Evolutionary conservation across 495 filamentous ascomycete genomes (phyloP).

Genomic region (Hypomontagnella monticulosa): DNA sequence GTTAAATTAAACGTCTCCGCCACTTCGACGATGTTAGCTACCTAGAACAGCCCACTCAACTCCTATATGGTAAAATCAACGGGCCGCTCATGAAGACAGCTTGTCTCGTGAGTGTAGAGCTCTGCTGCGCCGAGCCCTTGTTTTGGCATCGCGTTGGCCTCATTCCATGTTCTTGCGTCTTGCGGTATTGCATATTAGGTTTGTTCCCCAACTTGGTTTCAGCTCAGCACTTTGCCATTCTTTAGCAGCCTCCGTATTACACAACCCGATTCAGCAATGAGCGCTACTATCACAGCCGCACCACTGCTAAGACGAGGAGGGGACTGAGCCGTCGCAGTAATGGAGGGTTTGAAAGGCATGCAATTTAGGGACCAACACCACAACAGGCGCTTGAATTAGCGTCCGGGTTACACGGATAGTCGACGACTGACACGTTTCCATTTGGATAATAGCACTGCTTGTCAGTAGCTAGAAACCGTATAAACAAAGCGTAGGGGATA

Average conservation of each 20-base stretch:
- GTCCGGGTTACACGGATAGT: neutral
- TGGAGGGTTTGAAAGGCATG: neutral
- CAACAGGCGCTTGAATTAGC: constrained; percentile 1
- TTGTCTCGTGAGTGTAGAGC: neutral
- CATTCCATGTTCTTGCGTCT: neutral
- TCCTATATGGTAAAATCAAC: neutral
- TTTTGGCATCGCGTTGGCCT: neutral
- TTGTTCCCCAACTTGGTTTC: neutral
- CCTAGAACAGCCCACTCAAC: neutral
- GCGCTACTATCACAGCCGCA: neutral
- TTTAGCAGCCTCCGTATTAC: neutral
- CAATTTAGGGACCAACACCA: neutral
- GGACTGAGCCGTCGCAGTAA: neutral
- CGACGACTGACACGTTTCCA: neutral
- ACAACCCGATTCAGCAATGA: neutral
- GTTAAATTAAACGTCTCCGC: too few relatives aligned
- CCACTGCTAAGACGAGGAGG: neutral
- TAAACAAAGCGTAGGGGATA: neutral
- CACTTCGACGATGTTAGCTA: too few relatives aligned
- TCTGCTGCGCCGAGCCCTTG: neutral
- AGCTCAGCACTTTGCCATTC: neutral
- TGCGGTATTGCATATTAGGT: neutral
- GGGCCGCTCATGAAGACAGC: constrained; percentile 4
- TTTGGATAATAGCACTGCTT: constrained; percentile 1
- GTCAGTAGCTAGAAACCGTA: neutral